Evolutionary conservation across 148 eudicot species (phyloP).

Genomic region (Oxyria digyna): DNA sequence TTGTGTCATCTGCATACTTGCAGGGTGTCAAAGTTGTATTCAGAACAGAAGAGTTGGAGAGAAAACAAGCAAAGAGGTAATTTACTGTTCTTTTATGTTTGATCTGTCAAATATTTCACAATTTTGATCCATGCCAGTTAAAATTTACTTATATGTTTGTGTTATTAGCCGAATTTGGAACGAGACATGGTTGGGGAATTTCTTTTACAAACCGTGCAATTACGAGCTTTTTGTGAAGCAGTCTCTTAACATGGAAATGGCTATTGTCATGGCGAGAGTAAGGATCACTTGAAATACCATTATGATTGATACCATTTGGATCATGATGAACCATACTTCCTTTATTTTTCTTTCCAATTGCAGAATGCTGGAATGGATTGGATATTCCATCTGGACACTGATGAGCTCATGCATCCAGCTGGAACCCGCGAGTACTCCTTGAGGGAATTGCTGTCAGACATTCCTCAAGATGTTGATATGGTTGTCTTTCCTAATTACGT

Average conservation of each 20-base stretch:
- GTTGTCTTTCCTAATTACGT: conserved; percentile 58
- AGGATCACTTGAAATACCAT: background rate
- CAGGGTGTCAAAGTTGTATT: conserved; percentile 56
- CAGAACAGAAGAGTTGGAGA: conserved; percentile 62
- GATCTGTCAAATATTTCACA: background rate
- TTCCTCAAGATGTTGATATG: conserved; percentile 50
- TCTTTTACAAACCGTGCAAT: conserved; percentile 84
- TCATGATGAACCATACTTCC: background rate
- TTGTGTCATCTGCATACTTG: background rate
- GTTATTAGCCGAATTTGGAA: conserved; percentile 64
- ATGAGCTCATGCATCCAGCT: conserved; percentile 74
- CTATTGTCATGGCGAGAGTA: conserved; percentile 74
- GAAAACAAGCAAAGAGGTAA: conserved; percentile 71
- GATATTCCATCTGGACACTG: conserved; percentile 88
- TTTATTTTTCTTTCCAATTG: conserved; percentile 7
- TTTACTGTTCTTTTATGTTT: background rate
- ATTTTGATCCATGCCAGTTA: background rate
- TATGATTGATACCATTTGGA: no score
- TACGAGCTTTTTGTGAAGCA: conserved; percentile 79
- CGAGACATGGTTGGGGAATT: conserved; percentile 51
- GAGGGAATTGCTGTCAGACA: conserved; percentile 31
- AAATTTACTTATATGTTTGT: background rate
- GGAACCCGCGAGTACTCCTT: conserved; percentile 57
- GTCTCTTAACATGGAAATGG: conserved; percentile 81
- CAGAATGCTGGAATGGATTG: conserved; percentile 72